These are phyloP conservation scores for Lecanicillium sp. DNA, from an alignment of 2,329 filamentous ascomycete genomes.

Conservation along the genomic window DNA sequence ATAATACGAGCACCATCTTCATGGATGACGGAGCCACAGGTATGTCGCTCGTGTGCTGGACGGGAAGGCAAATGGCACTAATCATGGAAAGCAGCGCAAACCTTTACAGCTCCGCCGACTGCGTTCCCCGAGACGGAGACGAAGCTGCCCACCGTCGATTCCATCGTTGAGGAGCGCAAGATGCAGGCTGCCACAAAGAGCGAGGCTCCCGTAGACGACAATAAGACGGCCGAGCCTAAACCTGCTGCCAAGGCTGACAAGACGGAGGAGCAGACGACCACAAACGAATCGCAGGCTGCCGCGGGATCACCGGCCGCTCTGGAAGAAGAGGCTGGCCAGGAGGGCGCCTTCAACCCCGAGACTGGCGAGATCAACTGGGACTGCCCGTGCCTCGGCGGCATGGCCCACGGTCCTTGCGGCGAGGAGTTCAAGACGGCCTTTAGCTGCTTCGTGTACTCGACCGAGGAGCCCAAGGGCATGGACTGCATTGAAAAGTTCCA, in stretches of 20 bases:
- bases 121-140: constrained; percentile 46
- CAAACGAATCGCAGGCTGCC: constrained; percentile 12
- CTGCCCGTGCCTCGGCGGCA: constrained; percentile 92
- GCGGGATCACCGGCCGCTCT: constrained; percentile 42
- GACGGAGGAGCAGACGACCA: constrained; percentile 15
- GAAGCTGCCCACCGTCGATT: constrained; percentile 54
- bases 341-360: constrained; percentile 95
- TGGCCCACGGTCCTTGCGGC: constrained; percentile 93
- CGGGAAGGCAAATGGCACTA: background rate
- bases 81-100: constrained; percentile 16
- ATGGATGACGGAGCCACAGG: constrained; percentile 66
- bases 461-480: constrained; percentile 93
- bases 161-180: constrained; percentile 53
- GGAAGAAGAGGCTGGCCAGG: constrained; percentile 74
- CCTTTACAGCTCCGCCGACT: constrained; percentile 31
- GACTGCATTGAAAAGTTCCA: constrained; percentile 98
- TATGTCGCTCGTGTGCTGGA: constrained; percentile 35
- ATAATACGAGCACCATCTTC: constrained; percentile 84
- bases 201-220: constrained; percentile 13
- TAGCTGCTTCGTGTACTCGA: constrained; percentile 96
- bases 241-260: constrained; percentile 15
- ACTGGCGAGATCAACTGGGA: constrained; percentile 99
- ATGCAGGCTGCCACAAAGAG: constrained; percentile 17
- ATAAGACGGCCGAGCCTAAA: constrained; percentile 19
- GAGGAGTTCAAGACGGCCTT: constrained; percentile 94